These are phyloP conservation scores for Petasospora fabianii DNA, from an alignment of 1,139 yeast species.

Conservation along the genomic window DNA sequence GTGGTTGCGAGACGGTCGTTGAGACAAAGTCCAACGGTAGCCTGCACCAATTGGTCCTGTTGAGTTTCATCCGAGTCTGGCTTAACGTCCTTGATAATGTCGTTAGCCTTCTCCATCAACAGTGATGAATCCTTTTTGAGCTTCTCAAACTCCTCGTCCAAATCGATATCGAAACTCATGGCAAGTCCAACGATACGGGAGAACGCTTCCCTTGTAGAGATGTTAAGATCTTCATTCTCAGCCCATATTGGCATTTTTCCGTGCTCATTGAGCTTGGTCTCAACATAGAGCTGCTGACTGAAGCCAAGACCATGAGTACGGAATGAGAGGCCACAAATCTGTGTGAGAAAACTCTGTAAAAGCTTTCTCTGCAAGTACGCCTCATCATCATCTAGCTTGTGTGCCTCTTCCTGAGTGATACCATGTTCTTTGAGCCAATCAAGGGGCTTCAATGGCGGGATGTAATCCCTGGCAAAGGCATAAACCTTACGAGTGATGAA, in stretches of 20 bases:
- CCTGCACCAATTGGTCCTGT: constrained; percentile 31
- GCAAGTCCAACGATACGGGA: constrained; percentile 50
- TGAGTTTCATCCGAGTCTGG: constrained; percentile 18
- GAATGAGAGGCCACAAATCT: constrained; percentile 41
- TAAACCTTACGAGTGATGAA: constrained; percentile 60
- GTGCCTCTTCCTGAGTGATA: constrained; percentile 38
- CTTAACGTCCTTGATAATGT: constrained; percentile 21
- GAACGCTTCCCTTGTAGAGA: constrained; percentile 13
- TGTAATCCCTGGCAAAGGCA: constrained; percentile 63
- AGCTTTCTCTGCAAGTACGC: constrained; percentile 42
- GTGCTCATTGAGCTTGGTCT: constrained; percentile 13
- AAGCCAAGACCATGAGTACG: constrained; percentile 29
- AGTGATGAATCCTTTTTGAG: constrained; percentile 28
- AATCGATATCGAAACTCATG: constrained; percentile 59
- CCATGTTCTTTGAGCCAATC: constrained; percentile 32
- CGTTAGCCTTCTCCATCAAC: constrained; percentile 25
- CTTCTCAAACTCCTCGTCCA: constrained; percentile 39
- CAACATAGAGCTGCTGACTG: constrained; percentile 24
- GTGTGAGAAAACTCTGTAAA: constrained; percentile 42
- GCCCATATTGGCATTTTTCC: constrained; percentile 9
- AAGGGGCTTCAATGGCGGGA: constrained; percentile 43
- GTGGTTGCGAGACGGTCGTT: constrained; percentile 30
- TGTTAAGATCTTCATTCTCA: neutral
- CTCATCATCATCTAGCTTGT: constrained; percentile 46
- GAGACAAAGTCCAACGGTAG: constrained; percentile 36